Conservation (phyloP, 345 rosid genomes). For the Arabidopsis thaliana region DNA sequence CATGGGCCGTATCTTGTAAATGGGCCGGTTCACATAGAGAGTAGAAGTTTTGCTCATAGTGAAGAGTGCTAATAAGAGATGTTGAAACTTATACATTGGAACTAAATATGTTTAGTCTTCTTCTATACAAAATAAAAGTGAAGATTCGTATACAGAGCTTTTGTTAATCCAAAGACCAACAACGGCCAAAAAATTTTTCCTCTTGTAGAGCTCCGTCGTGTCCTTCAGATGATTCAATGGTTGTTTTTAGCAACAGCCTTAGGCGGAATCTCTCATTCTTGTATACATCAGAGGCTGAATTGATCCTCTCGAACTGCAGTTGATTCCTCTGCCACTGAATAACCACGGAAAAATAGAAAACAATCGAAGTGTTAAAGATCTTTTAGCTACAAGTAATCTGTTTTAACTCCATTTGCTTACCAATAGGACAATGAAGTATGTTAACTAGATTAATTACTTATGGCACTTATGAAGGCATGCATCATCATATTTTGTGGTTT, state of each 20-base stretch:
- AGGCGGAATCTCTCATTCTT: background rate
- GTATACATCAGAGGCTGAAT: background rate
- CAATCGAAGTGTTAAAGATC: background rate
- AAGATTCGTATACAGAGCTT: too few relatives aligned
- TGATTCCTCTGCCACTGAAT: conserved; percentile 23
- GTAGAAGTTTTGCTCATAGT: too few relatives aligned
- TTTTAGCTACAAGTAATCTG: background rate
- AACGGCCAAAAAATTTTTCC: background rate
- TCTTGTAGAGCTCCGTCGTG: background rate
- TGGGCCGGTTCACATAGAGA: too few relatives aligned
- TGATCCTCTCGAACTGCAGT: conserved; percentile 25
- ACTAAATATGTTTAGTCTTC: too few relatives aligned
- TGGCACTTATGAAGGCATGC: background rate
- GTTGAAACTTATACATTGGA: too few relatives aligned
- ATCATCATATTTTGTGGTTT: conserved; percentile 13
- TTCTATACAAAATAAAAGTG: too few relatives aligned
- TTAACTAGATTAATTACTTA: background rate
- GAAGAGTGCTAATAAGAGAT: too few relatives aligned
- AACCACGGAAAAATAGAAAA: conserved; percentile 11
- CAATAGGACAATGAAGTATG: background rate
- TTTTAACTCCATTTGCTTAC: background rate
- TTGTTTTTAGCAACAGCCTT: conserved; percentile 20
- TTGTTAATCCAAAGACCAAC: conserved; percentile 11
- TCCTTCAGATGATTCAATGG: background rate
- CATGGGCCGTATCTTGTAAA: too few relatives aligned